A percentile compares a stretch with the other conserved stretches of the same genome.
Conservation (phyloP, 805 yeast genomes). For the Lipomyces sp. region DNA sequence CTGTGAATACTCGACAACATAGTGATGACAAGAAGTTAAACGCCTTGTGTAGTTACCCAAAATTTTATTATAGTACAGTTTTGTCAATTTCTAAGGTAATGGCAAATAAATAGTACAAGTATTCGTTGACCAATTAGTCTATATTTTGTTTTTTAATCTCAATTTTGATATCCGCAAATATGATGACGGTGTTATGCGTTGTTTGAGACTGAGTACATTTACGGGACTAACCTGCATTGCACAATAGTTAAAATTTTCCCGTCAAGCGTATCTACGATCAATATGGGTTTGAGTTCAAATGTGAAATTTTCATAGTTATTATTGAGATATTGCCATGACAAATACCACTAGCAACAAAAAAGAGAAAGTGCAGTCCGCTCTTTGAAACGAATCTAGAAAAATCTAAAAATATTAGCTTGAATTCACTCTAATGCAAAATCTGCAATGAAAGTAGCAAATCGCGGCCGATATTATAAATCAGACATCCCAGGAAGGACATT, state of each 20-base stretch:
- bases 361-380: neutral
- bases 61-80: no score
- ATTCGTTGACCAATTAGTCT: no score
- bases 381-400: neutral
- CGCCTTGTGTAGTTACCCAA: no score
- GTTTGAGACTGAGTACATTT: no score
- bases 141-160: no score
- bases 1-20: no score
- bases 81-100: no score
- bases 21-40: no score
- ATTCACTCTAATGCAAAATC: neutral
- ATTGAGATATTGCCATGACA: neutral
- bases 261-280: neutral
- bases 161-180: no score
- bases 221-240: no score
- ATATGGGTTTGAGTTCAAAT: neutral
- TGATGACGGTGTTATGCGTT: no score
- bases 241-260: neutral
- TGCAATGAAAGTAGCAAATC: neutral
- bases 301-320: neutral
- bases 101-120: no score
- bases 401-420: neutral
- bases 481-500: conserved; percentile 40
- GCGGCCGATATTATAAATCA: conserved; percentile 19
- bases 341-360: neutral